These are phyloP conservation scores for Aspergillus phoenicis DNA, from an alignment of 2,329 filamentous ascomycete genomes.

Conservation along the genomic window DNA sequence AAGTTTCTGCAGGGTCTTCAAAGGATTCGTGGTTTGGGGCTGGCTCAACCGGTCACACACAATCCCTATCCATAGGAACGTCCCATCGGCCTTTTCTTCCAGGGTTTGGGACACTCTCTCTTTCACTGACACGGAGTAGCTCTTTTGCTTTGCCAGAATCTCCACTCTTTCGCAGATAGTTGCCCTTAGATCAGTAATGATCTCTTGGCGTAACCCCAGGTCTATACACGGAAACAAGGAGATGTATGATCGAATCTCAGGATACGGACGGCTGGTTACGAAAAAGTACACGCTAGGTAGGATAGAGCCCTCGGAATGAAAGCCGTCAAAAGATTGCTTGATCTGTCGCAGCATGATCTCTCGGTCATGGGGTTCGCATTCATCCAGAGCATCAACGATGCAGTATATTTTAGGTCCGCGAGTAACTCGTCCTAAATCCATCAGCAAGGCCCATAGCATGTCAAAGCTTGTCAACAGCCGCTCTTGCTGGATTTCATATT, in stretches of 20 bases:
- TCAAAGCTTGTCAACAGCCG: conserved; percentile 13
- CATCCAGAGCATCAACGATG: conserved; percentile 23
- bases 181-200: conserved; percentile 6
- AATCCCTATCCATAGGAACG: conserved; percentile 23
- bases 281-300: conserved; percentile 3
- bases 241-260: conserved; percentile 12
- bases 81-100: conserved; percentile 21
- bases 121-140: conserved; percentile 8
- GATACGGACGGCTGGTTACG: conserved; percentile 15
- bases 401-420: conserved; percentile 14
- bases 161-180: conserved; percentile 14
- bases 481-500: conserved; percentile 9
- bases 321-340: too few species aligned
- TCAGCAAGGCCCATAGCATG: conserved; percentile 8
- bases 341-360: conserved; percentile 14
- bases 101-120: conserved; percentile 10
- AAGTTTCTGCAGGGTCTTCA: conserved; percentile 1
- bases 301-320: not conserved
- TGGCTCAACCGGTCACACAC: not conserved
- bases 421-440: conserved; percentile 10
- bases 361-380: conserved; percentile 18
- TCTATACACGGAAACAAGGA: conserved; percentile 4
- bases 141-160: conserved; percentile 10
- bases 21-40: not conserved
- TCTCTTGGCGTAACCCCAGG: conserved; percentile 3